Evolutionary conservation across 768 basidiomycete genomes (phyloP), one percentile per base, ranked within the genome.

Genomic region (Chlorophyllum brunneum): DNA sequence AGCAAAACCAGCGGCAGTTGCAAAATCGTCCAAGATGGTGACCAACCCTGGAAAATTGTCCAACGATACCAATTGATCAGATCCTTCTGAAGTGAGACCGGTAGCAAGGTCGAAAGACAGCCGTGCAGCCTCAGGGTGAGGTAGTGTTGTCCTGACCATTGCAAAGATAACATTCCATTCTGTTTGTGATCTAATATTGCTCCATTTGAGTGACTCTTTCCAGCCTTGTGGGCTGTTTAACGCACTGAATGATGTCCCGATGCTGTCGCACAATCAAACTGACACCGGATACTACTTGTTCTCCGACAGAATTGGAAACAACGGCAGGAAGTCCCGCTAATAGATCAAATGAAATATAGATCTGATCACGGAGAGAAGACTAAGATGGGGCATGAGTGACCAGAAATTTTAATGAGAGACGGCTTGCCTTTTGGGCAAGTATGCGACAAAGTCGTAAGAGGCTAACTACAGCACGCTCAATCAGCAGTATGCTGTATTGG

Each of bases 111-210:
- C 84, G 62, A 98, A 90, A 2, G 95, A 88, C 46, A 85, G 71
- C 31, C 89, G 85, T 22, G 92, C 85, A 4, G 94, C 95, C 66
- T 92, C 91, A 8, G 91, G 81, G 63, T 97, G 88, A 10, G 85
- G 75, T 36, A 94, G 80, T 0, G 93, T 95, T 1, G 86, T 86
- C 42, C 91, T 83, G 57, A 98, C 78, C 24, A 98, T 74, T 1
- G 91, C 88, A 61, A 95, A 91, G 18, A 95, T 80, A 34, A 98
- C 73, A 56, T 91, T 93, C 95, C 95, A 99, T 65, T 98, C 95
- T 0, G 95, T 98, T 58, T 88, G 86, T 1, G 93, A 94, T 50
- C 86, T 92, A 49, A 0, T 50, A 56, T 29, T 22, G 29, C 20
- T 43, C 29, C 29, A 54, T 24, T 45, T 39, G 52, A 46, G 22